Evolutionary conservation across 805 yeast species (phyloP).

Genomic region (Metschnikowia koreensis): DNA sequence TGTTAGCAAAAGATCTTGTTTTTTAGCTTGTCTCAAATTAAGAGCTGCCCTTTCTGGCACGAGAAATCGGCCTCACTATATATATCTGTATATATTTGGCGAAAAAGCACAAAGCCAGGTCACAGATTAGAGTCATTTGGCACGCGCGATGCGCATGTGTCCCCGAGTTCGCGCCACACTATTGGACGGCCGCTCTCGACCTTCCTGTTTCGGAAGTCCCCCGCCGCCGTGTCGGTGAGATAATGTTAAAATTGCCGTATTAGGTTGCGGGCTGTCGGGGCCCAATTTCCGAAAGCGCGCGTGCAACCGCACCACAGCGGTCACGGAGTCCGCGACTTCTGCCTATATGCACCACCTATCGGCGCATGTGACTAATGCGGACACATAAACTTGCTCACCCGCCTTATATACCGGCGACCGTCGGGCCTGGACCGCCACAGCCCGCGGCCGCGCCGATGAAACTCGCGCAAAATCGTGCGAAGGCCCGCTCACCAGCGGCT

Average conservation of each 20-base stretch:
- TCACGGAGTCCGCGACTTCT: neutral
- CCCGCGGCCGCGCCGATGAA: neutral
- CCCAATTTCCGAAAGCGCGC: neutral
- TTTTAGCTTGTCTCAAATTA: neutral
- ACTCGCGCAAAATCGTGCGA: neutral
- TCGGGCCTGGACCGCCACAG: constrained; percentile 6
- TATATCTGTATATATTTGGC: neutral
- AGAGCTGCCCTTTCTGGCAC: neutral
- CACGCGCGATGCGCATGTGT: constrained; percentile 1
- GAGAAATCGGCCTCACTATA: constrained; percentile 2
- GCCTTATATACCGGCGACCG: neutral
- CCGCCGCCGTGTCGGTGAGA: neutral
- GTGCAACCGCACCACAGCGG: neutral
- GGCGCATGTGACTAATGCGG: neutral
- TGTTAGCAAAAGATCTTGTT: neutral
- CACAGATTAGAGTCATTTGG: constrained; percentile 2
- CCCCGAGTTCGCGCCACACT: constrained; percentile 2
- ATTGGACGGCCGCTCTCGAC: neutral
- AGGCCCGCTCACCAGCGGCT: constrained; percentile 2
- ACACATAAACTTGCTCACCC: neutral
- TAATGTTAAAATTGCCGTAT: neutral
- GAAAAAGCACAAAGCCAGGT: neutral
- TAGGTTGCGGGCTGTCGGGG: constrained; percentile 1
- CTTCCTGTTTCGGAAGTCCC: neutral
- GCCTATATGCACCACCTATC: neutral